A percentile compares a stretch with the other conserved stretches of the same genome.
phyloP scores from a whole-genome alignment of 805 yeast genomes.

The Candida sakaeoensis region DNA sequence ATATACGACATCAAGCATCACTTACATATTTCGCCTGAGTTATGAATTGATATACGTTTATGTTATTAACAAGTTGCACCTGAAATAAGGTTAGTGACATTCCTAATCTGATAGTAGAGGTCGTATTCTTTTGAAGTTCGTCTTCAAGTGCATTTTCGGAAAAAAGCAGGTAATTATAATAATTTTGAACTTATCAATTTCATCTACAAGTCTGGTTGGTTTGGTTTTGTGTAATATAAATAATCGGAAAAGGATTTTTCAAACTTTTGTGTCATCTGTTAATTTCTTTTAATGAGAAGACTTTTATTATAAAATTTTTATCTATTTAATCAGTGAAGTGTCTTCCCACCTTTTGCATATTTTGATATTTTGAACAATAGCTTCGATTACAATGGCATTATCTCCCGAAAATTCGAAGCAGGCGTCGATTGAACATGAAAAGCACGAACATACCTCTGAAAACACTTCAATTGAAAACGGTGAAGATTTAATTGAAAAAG shows the following conservation, averaged over 20 bases:
- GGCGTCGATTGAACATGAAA: constrained; percentile 3
- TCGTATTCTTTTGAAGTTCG: neutral
- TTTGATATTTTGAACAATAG: neutral
- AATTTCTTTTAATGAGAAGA: constrained; percentile 1
- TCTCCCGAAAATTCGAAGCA: neutral
- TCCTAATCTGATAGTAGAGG: neutral
- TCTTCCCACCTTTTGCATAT: neutral
- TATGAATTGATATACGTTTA: neutral
- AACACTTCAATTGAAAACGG: neutral
- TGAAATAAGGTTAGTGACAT: neutral
- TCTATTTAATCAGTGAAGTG: constrained; percentile 5
- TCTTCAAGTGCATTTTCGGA: neutral
- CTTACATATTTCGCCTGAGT: neutral
- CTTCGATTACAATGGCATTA: neutral
- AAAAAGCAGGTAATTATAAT: no score
- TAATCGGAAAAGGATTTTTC: neutral
- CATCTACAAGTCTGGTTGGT: neutral
- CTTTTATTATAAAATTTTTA: constrained; percentile 1
- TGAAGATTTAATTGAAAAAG: constrained; percentile 6
- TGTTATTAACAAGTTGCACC: no score
- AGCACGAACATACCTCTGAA: neutral
- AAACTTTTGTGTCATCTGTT: neutral
- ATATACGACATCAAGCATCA: neutral
- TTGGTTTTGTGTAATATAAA: neutral
- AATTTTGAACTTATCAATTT: neutral